Evolutionary conservation across 768 basidiomycete species (phyloP).

Genomic region (Cystobasidium onofrii): DNA sequence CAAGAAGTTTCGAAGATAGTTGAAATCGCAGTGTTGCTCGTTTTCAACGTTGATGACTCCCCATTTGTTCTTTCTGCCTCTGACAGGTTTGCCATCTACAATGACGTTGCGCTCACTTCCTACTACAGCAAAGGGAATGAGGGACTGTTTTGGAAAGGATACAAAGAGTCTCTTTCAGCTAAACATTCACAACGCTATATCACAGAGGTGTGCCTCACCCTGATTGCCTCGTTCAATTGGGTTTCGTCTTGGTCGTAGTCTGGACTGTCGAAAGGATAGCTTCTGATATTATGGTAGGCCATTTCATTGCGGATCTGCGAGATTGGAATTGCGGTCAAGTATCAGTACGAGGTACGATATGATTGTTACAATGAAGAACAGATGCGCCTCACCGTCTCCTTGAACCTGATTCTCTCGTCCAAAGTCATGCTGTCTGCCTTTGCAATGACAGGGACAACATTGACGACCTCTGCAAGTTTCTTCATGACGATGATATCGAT

Average conservation of each 20-base stretch:
- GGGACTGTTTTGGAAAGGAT: constrained; percentile 53
- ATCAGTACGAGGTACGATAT: not conserved
- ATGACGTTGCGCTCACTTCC: constrained; percentile 94
- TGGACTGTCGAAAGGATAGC: constrained; percentile 95
- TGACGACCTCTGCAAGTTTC: constrained; percentile 96
- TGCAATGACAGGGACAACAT: constrained; percentile 98
- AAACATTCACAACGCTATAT: no score
- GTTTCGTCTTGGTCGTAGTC: constrained; percentile 90
- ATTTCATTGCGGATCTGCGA: constrained; percentile 86
- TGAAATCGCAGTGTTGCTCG: constrained; percentile 93
- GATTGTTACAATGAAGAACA: no score
- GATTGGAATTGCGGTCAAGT: not conserved
- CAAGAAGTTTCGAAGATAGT: constrained; percentile 93
- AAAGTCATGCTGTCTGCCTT: constrained; percentile 90
- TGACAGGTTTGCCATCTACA: constrained; percentile 88
- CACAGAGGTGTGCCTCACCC: constrained; percentile 56
- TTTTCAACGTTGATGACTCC: constrained; percentile 98
- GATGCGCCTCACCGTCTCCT: constrained; percentile 62
- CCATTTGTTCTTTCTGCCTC: constrained; percentile 95
- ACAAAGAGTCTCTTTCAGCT: no score
- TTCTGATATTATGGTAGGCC: constrained; percentile 77
- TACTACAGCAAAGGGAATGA: constrained; percentile 93
- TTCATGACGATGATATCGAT: constrained; percentile 99
- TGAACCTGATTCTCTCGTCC: constrained; percentile 87
- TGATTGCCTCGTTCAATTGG: constrained; percentile 76